Evolutionary conservation across 1,284 basidiomycete genomes (phyloP), one percentile per base, ranked within the genome.

Genomic region (Butyriboletus appendiculatus): DNA sequence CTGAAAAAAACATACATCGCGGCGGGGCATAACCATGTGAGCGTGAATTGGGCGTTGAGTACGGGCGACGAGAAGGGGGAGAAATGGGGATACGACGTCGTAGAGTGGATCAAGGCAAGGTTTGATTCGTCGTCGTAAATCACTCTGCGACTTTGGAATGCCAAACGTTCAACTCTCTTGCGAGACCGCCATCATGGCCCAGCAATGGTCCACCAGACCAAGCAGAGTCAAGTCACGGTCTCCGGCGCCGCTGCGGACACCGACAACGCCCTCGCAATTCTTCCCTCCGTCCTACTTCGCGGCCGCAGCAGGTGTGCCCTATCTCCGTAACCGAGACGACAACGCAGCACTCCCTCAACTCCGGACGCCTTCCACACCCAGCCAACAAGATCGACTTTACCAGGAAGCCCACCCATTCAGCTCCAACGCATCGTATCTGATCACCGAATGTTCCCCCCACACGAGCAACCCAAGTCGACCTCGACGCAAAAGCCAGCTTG

Each of bases 231-330:
- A 63, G 15, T 62, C 67, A n/a, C 73, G 69, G 28, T 73, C 73
- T 20, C 71, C 71, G 0, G 65, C 62, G 14, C 59, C 58, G 55
- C 30, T 56, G 59, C 41, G 61, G 45, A 55, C 69, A 18, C 64
- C 68, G 24, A 58, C 66, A 26, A 57, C 64, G 2, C 61, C 69
- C 18, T 54, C 70, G 4, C 64, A 58, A 52, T 87, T 83, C 59
- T 68, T 81, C 16, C 85, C 85, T 9, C 85, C 85, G 0, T 81
- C 85, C 30, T 78, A 85, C 59, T 87, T 85, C 66, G 85, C 85
- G 20, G 81, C 81, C 2, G 85, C 84, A 2, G 84, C 79, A 4
- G 81, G 81, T 2, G 54, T 79, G 10, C 41, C 64, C 1, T 70
- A 70, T 55, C 58, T 60, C 41, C 53, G 43, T 34, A 52, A 38